A percentile compares a stretch with the other conserved stretches of the same genome.
Evolutionary conservation across 352 stramenopile genomes (phyloP).

Genomic region (Phytopythium litorale): DNA sequence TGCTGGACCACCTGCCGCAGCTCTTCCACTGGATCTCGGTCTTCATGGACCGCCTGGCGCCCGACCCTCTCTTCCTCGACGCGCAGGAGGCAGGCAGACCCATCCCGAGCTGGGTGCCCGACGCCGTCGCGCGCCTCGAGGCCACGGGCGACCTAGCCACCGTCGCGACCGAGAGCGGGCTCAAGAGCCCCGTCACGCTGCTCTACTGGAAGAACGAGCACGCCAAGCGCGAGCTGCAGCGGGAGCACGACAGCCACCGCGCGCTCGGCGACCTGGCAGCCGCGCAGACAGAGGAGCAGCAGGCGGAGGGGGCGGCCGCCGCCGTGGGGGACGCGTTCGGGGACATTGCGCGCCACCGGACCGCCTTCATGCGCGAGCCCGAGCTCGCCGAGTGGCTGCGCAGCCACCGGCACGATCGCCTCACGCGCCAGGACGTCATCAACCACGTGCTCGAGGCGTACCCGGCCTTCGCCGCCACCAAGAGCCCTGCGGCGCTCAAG

Average conservation of each 20-base stretch:
- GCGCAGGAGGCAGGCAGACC: neutral
- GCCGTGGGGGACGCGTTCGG: conserved; percentile 6
- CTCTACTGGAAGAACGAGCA: conserved; percentile 58
- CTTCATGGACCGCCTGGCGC: conserved; percentile 35
- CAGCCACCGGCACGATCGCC: conserved; percentile 28
- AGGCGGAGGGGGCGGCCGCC: neutral
- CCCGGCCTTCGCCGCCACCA: conserved; percentile 50
- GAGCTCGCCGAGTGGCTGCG: conserved; percentile 57
- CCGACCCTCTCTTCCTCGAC: conserved; percentile 8
- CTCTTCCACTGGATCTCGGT: conserved; percentile 61
- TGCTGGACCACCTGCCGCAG: conserved; percentile 38
- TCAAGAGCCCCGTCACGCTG: conserved; percentile 58
- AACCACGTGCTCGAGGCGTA: conserved; percentile 48
- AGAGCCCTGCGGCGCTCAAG: conserved; percentile 50
- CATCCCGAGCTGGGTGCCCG: conserved; percentile 11
- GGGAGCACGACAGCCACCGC: conserved; percentile 1
- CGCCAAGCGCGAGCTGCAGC: conserved; percentile 17
- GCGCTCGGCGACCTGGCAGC: neutral
- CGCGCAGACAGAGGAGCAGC: neutral
- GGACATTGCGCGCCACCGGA: conserved; percentile 4
- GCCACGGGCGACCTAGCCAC: conserved; percentile 19
- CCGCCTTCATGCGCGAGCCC: conserved; percentile 21
- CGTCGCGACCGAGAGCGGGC: conserved; percentile 36
- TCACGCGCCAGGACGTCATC: conserved; percentile 65
- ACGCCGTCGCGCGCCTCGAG: conserved; percentile 21